Conservation (phyloP, 2,329 filamentous ascomycete species). For the Aspergillus luchuensis region DNA sequence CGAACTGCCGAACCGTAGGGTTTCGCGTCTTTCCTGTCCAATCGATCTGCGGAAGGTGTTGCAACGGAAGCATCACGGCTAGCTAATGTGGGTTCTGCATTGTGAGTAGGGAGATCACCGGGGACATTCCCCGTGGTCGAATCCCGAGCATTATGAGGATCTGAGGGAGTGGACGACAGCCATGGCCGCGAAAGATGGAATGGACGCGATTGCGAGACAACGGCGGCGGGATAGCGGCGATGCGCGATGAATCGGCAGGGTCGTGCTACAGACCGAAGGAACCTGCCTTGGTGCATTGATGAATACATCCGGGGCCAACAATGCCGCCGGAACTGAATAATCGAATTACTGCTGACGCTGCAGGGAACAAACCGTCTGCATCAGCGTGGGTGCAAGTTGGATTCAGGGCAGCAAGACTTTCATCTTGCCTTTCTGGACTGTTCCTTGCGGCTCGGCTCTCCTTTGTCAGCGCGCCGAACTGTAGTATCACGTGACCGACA, state of each 20-base stretch:
- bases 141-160: slow-evolving; percentile 29
- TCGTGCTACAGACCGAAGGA: slow-evolving; percentile 37
- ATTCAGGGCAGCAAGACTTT: not conserved
- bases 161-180: slow-evolving; percentile 31
- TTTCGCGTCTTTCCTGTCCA: slow-evolving; percentile 27
- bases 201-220: slow-evolving; percentile 28
- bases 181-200: slow-evolving; percentile 38
- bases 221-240: slow-evolving; percentile 36
- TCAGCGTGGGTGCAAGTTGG: slow-evolving; percentile 10
- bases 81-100: slow-evolving; percentile 18
- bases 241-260: slow-evolving; percentile 42
- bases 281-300: slow-evolving; percentile 42
- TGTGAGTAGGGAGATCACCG: slow-evolving; percentile 24
- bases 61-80: slow-evolving; percentile 19
- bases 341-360: slow-evolving; percentile 21
- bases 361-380: slow-evolving; percentile 19
- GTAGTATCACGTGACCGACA: not conserved
- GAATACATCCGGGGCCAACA: slow-evolving; percentile 36
- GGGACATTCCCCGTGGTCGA: slow-evolving; percentile 24
- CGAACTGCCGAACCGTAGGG: slow-evolving; percentile 46
- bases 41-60: slow-evolving; percentile 18
- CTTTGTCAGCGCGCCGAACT: not conserved
- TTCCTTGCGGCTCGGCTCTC: slow-evolving; percentile 2
- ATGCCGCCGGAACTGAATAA: slow-evolving; percentile 28
- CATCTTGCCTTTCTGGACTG: not conserved